phyloP scores from a whole-genome alignment of 164 flowering plant species.

The Vitis vinifera region ASM3070453v1 NC_081805.1:759001-759500 shows the following conservation, averaged over 20 bases:
- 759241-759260: constrained; percentile 36
- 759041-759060: neutral
- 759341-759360: neutral
- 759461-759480: too few relatives aligned
- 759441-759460: too few relatives aligned
- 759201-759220: constrained; percentile 21
- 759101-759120: constrained; percentile 31
- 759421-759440: too few relatives aligned
- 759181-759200: constrained; percentile 26
- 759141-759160: constrained; percentile 20
- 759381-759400: too few relatives aligned
- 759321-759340: neutral
- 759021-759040: constrained; percentile 18
- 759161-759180: constrained; percentile 26
- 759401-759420: too few relatives aligned
- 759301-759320: constrained; percentile 12
- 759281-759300: constrained; percentile 19
- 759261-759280: constrained; percentile 22
- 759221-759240: constrained; percentile 28
- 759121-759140: constrained; percentile 33
- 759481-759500: too few relatives aligned
- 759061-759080: neutral
- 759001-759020: constrained; percentile 21
- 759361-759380: too few relatives aligned
- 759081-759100: constrained; percentile 22